Evolutionary conservation across 129 eudicot genomes (phyloP), one percentile per base, ranked within the genome.

Genomic region (Rutidosis leptorrhynchoides): DNA sequence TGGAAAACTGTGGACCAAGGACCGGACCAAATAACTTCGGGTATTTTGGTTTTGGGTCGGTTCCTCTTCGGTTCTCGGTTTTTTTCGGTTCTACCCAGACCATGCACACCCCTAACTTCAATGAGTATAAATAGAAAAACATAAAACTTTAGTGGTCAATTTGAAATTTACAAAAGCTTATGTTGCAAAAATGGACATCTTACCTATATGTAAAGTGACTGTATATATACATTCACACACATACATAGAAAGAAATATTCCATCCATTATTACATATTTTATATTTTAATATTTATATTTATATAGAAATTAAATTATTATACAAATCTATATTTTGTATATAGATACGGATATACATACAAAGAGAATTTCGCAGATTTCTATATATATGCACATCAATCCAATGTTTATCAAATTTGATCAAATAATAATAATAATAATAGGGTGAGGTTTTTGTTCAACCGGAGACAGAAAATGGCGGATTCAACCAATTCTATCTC

Each of bases 401-500:
- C 82, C 76, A 81, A 74, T 70, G 81, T 68, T 58, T 71, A 76
- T 67, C 58, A 27, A 75, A 33, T 66, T 64, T n/a, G 35, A 30
- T n/a, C n/a, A n/a, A 22, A 76, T 52, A 72, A 33, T 72, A 69
- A 53, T 76, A 61, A 51, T 12, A n/a, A 46, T 15, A 46, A 17
- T 16, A 46, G 53, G 68, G 82, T 52, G 67, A 45, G 69, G 68
- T 42, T 43, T 70, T 63, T 62, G 62, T 67, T 70, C 75, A 69
- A 70, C 58, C 68, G 42, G 71, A 85, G 62, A 58, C 67, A 74
- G 80, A 78, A 70, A 80, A 90, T 90, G 97, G 85, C 77, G 76
- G 97, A 90, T 78, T 87, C 92, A 52, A 76, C 81, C 77, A 92
- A 90, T 75, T 84, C 85, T 62, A 80, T 87, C 82, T 84, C 97